Evolutionary conservation across 2,329 filamentous ascomycete species (phyloP).

Genomic region (Tolypocladium cylindrosporum): DNA sequence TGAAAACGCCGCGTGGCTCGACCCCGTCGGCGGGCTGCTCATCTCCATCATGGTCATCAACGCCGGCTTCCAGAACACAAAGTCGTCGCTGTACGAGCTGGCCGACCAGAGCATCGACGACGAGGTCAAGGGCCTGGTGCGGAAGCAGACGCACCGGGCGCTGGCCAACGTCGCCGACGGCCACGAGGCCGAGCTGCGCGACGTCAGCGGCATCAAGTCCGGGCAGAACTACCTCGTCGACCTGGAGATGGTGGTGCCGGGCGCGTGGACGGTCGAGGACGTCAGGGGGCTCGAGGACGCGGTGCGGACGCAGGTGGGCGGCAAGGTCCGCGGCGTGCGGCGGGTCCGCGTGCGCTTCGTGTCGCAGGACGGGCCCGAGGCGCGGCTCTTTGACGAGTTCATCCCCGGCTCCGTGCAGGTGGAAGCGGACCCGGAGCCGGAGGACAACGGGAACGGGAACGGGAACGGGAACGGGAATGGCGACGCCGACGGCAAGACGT

Average conservation of each 20-base stretch:
- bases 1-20: constrained; percentile 79
- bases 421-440: constrained; percentile 46
- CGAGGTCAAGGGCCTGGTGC: constrained; percentile 66
- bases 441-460: constrained; percentile 17
- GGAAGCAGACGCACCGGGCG: constrained; percentile 52
- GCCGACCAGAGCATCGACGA: constrained; percentile 84
- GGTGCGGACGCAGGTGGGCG: constrained; percentile 62
- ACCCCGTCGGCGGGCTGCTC: constrained; percentile 83
- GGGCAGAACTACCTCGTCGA: constrained; percentile 95
- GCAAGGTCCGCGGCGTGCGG: constrained; percentile 73
- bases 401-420: constrained; percentile 52
- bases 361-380: constrained; percentile 47
- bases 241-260: constrained; percentile 73
- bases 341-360: constrained; percentile 79
- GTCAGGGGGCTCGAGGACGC: constrained; percentile 61
- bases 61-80: constrained; percentile 80
- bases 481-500: constrained; percentile 23
- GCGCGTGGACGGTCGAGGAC: constrained; percentile 63
- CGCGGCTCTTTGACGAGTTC: constrained; percentile 67
- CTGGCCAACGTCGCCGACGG: constrained; percentile 44
- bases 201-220: constrained; percentile 84
- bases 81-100: constrained; percentile 72
- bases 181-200: constrained; percentile 58
- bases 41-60: constrained; percentile 92
- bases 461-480: constrained; percentile 13